These are phyloP conservation scores for Aaosphaeria arxii DNA, from an alignment of 2,329 filamentous ascomycete genomes.

Conservation along the genomic window DNA sequence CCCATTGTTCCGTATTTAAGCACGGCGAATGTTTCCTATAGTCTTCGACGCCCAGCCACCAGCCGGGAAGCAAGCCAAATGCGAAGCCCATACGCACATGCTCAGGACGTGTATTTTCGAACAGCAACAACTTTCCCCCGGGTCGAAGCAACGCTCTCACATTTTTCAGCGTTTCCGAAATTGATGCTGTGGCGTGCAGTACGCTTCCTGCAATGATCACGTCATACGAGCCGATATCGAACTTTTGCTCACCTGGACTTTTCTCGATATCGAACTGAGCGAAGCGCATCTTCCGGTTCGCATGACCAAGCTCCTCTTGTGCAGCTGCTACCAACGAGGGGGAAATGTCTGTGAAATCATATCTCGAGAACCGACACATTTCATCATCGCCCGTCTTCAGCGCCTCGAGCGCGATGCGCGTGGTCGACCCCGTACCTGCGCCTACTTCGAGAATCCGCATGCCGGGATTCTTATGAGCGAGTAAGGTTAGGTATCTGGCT, in stretches of 20 bases:
- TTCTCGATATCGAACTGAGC: conserved; percentile 9
- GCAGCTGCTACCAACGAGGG: conserved; percentile 4
- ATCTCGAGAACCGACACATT: not conserved
- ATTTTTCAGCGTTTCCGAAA: conserved; percentile 9
- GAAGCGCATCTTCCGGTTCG: not conserved
- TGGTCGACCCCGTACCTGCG: not conserved
- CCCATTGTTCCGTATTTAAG: not conserved
- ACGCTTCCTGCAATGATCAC: conserved; percentile 10
- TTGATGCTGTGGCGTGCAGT: conserved; percentile 7
- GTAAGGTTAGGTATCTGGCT: not conserved
- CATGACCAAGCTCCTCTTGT: not conserved
- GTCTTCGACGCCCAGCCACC: conserved; percentile 1
- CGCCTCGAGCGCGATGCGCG: not conserved
- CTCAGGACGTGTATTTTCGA: conserved; percentile 11
- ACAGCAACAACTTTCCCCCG: conserved; percentile 3
- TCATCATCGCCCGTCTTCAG: not conserved
- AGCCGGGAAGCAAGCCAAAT: not conserved
- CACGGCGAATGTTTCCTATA: not conserved
- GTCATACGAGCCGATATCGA: conserved; percentile 21
- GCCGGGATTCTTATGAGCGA: not conserved
- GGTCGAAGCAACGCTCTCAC: conserved; percentile 6
- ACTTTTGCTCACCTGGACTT: conserved; percentile 28
- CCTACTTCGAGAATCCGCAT: not conserved
- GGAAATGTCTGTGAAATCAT: conserved; percentile 11
- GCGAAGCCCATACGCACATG: not conserved